Evolutionary conservation across 1,284 basidiomycete species (phyloP).

Genomic region (Puccinia triticina): DNA sequence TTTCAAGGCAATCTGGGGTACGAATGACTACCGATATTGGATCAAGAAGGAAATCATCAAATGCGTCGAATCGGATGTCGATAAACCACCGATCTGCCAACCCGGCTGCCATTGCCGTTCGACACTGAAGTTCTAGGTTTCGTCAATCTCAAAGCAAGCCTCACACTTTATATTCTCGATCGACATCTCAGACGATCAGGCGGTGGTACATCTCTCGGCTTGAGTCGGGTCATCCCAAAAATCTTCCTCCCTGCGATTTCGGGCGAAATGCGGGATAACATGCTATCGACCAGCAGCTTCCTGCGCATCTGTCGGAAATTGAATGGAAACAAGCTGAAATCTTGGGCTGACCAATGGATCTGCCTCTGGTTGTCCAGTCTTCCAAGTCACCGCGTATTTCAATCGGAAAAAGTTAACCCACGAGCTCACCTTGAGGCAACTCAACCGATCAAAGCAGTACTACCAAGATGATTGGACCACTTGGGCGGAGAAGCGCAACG

Average conservation of each 20-base stretch:
- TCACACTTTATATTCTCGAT: slow-evolving; percentile 94
- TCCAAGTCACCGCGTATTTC: slow-evolving; percentile 86
- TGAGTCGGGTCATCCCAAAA: slow-evolving; percentile 92
- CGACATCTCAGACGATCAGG: slow-evolving; percentile 90
- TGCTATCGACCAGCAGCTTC: slow-evolving; percentile 85
- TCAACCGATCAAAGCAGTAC: slow-evolving; percentile 69
- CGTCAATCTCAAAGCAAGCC: slow-evolving; percentile 90
- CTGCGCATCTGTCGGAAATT: slow-evolving; percentile 90
- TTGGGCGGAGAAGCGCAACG: slow-evolving; percentile 70
- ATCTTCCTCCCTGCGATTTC: slow-evolving; percentile 91
- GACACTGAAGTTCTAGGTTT: slow-evolving; percentile 64
- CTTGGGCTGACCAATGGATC: slow-evolving; percentile 97
- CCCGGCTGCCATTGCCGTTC: slow-evolving; percentile 69
- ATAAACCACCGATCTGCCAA: slow-evolving; percentile 90
- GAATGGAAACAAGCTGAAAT: slow-evolving; percentile 68
- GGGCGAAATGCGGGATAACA: slow-evolving; percentile 71
- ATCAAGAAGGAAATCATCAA: slow-evolving; percentile 95
- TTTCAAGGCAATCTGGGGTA: slow-evolving; percentile 83
- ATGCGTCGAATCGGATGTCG: slow-evolving; percentile 82
- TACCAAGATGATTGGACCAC: slow-evolving; percentile 71
- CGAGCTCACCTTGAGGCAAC: slow-evolving; percentile 90
- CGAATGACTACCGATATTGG: slow-evolving; percentile 95
- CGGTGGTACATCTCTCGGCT: slow-evolving; percentile 75
- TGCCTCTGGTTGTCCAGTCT: slow-evolving; percentile 94
- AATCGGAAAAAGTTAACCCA: slow-evolving; percentile 98